phyloP scores from a whole-genome alignment of 2,329 filamentous ascomycete genomes.

The Huntiella omanensis region DNA sequence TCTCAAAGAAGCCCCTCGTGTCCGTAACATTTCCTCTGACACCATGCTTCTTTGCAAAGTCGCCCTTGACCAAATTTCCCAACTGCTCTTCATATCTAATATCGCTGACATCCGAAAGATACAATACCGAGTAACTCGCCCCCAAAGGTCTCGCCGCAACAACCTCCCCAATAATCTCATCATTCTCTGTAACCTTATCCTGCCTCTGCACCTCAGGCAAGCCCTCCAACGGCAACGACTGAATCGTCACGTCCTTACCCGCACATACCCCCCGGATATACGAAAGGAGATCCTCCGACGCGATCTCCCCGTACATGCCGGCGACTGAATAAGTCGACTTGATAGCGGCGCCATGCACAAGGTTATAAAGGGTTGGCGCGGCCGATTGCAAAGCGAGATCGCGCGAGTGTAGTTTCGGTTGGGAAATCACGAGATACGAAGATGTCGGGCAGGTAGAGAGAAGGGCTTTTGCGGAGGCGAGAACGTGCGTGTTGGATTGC shows the following conservation, averaged over 20 bases:
- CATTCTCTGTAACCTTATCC: constrained; percentile 12
- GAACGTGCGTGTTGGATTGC: constrained; percentile 28
- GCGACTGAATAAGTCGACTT: constrained; percentile 29
- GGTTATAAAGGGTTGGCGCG: constrained; percentile 29
- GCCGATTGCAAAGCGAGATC: constrained; percentile 36
- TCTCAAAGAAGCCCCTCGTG: constrained; percentile 54
- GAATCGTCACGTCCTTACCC: constrained; percentile 6
- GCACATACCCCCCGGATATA: constrained; percentile 30
- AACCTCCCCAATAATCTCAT: constrained; percentile 31
- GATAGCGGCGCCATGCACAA: constrained; percentile 20
- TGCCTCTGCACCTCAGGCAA: constrained; percentile 1
- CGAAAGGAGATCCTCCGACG: constrained; percentile 22
- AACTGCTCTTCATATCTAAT: constrained; percentile 12
- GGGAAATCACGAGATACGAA: constrained; percentile 59
- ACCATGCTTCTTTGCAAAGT: constrained; percentile 47
- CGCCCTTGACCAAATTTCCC: constrained; percentile 21
- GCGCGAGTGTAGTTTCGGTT: constrained; percentile 51
- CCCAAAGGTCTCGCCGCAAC: constrained; percentile 22
- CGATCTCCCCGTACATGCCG: constrained; percentile 35
- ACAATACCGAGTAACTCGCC: constrained; percentile 54
- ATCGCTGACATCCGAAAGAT: constrained; percentile 38
- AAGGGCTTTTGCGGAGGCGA: constrained; percentile 26
- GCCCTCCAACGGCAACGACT: constrained; percentile 8
- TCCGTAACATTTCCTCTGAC: constrained; percentile 23
- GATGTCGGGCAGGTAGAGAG: constrained; percentile 53